These are phyloP conservation scores for Dioscorea dumetorum DNA, from an alignment of 106 monocot species.

Conservation along the genomic window DNA sequence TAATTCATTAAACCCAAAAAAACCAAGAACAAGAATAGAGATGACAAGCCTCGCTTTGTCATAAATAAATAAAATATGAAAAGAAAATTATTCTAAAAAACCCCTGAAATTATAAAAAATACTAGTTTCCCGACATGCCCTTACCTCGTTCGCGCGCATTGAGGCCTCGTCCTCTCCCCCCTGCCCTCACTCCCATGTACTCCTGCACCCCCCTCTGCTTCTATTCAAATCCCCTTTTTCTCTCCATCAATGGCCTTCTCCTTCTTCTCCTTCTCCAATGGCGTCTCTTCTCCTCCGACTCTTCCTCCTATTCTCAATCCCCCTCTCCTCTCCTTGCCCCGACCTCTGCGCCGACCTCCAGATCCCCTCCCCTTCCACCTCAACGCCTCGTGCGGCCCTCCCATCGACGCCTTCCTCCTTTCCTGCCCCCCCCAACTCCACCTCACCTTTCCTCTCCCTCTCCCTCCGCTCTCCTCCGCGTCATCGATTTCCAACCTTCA, in stretches of 20 bases:
- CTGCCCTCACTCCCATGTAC: conserved; percentile 2
- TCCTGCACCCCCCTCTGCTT: not conserved
- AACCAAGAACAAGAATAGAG: too few relatives aligned
- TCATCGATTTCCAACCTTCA: conserved; percentile 43
- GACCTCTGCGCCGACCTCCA: conserved; percentile 55
- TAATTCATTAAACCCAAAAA: too few relatives aligned
- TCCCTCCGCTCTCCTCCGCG: conserved; percentile 29
- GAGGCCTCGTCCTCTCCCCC: conserved; percentile 13
- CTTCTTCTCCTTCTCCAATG: conserved; percentile 1
- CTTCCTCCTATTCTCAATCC: conserved; percentile 16
- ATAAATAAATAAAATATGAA: too few relatives aligned
- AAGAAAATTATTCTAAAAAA: too few relatives aligned
- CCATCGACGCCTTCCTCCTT: conserved; percentile 48
- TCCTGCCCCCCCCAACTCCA: conserved; percentile 28
- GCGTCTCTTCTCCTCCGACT: conserved; percentile 9
- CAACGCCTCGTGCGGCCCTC: conserved; percentile 47
- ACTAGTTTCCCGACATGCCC: conserved; percentile 28
- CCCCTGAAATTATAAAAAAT: too few relatives aligned
- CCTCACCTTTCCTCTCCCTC: conserved; percentile 23
- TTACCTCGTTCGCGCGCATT: conserved; percentile 34
- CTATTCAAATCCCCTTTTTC: conserved; percentile 2
- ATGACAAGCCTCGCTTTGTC: too few relatives aligned
- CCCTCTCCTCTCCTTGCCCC: conserved; percentile 14
- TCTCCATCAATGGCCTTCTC: conserved; percentile 8
- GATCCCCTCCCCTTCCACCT: conserved; percentile 68